Percentiles rank a stretch among this genome's conserved stretches.
Evolutionary conservation across 306 rosid genomes (phyloP).

Genomic region (Boehmeria nivea): DNA sequence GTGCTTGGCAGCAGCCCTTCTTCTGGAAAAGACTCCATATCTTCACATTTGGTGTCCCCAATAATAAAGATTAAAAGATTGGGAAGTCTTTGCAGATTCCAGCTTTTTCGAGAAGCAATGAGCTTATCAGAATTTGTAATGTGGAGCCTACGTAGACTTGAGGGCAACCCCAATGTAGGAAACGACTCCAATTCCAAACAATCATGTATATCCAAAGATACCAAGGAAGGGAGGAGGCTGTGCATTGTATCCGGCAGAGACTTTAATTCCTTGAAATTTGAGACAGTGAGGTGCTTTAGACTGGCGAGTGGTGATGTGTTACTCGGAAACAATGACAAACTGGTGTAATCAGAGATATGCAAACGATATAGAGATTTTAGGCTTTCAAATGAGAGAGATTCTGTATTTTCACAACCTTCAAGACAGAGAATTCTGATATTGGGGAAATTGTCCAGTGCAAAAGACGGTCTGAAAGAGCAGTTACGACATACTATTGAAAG

Average conservation of each 20-base stretch:
- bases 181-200: slow-evolving; percentile 28
- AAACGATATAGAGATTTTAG: no score
- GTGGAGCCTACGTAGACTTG: not conserved
- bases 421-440: not conserved
- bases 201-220: slow-evolving; percentile 12
- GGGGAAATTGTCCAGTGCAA: slow-evolving; percentile 8
- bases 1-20: not conserved
- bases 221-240: slow-evolving; percentile 27
- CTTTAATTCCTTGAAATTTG: slow-evolving; percentile 27
- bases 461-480: no score
- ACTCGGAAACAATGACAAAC: no score
- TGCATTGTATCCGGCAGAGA: slow-evolving; percentile 33
- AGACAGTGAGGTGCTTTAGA: no score
- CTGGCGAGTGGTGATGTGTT: no score
- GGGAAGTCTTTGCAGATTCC: not conserved
- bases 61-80: not conserved
- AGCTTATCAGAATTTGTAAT: not conserved
- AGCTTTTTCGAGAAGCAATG: not conserved
- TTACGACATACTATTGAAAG: no score
- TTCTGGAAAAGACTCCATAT: not conserved
- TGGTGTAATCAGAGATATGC: no score
- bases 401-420: slow-evolving; percentile 19
- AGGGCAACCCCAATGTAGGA: not conserved
- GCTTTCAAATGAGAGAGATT: no score
- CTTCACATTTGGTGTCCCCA: not conserved